Percentiles rank a stretch among this genome's conserved stretches.
phyloP scores from a whole-genome alignment of 352 stramenopile species.

The Plasmopara viticola region DNA sequence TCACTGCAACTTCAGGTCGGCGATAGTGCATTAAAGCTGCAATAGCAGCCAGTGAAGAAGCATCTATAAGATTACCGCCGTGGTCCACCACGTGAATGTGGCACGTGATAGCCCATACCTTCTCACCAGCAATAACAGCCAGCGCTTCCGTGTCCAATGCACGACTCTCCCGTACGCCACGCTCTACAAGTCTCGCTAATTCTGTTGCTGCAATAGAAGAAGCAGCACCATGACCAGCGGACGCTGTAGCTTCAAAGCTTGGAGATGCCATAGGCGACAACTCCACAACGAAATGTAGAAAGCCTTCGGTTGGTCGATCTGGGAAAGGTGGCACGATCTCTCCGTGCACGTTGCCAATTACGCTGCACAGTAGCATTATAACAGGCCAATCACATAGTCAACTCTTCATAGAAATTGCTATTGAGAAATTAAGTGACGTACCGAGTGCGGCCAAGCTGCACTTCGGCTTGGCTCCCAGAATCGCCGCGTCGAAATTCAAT shows the following conservation, averaged over 20 bases:
- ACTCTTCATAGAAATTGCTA: neutral
- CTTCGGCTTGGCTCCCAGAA: constrained; percentile 67
- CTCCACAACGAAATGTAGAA: constrained; percentile 82
- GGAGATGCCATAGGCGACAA: constrained; percentile 77
- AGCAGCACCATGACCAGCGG: constrained; percentile 34
- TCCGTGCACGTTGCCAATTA: constrained; percentile 75
- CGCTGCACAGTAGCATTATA: constrained; percentile 20
- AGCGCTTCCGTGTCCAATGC: constrained; percentile 93
- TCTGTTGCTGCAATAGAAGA: constrained; percentile 45
- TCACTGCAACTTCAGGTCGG: constrained; percentile 81
- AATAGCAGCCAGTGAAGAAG: constrained; percentile 88
- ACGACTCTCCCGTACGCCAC: constrained; percentile 86
- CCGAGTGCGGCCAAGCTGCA: constrained; percentile 72
- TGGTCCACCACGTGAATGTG: constrained; percentile 90
- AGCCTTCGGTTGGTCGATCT: constrained; percentile 81
- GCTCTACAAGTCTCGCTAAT: constrained; percentile 88
- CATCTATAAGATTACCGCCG: constrained; percentile 90
- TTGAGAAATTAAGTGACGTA: constrained; percentile 18
- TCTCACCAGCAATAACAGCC: constrained; percentile 88
- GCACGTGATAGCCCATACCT: constrained; percentile 91
- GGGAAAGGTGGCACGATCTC: constrained; percentile 84
- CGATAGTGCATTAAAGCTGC: constrained; percentile 92
- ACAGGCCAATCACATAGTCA: neutral
- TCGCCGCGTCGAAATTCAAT: constrained; percentile 79
- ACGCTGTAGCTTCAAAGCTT: constrained; percentile 54